A percentile compares a stretch with the other conserved stretches of the same genome.
phyloP scores from a whole-genome alignment of 2,329 filamentous ascomycete species.

The Fonsecaea pedrosoi region DNA sequence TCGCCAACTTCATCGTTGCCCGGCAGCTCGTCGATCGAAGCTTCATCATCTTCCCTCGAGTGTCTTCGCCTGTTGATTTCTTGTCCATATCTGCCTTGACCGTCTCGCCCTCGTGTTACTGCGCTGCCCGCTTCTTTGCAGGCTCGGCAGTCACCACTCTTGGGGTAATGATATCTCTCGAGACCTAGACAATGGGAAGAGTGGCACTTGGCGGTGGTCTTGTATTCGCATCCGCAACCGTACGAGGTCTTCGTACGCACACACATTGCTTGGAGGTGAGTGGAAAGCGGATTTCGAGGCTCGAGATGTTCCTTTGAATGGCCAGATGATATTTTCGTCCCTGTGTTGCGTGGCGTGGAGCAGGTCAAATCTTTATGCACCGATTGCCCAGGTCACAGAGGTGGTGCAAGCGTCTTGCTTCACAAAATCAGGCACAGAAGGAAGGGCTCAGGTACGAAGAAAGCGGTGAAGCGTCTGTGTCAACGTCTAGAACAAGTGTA shows the following conservation, averaged over 20 bases:
- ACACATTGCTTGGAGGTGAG: conserved; percentile 34
- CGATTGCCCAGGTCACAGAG: conserved; percentile 6
- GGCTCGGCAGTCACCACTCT: conserved; percentile 34
- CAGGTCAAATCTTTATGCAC: conserved; percentile 27
- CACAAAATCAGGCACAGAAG: conserved; percentile 23
- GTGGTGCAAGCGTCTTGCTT: conserved; percentile 23
- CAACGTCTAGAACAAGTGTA: conserved; percentile 19
- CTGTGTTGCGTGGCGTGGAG: conserved; percentile 26
- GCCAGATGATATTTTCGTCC: conserved; percentile 21
- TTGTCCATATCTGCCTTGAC: conserved; percentile 37
- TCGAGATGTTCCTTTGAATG: conserved; percentile 9
- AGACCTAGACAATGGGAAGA: conserved; percentile 30
- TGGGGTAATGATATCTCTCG: conserved; percentile 35
- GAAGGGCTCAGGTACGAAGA: conserved; percentile 24
- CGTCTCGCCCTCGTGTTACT: conserved; percentile 38
- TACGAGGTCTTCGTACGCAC: conserved; percentile 39
- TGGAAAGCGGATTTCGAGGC: conserved; percentile 7
- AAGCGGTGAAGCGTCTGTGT: conserved; percentile 32
- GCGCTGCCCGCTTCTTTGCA: conserved; percentile 37
- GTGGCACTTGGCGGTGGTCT: conserved; percentile 34
- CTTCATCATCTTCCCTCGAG: conserved; percentile 13
- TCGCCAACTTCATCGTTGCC: conserved; percentile 20
- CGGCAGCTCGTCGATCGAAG: conserved; percentile 15
- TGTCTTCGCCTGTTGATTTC: conserved; percentile 26
- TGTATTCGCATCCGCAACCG: conserved; percentile 39